Evolutionary conservation across 2,329 filamentous ascomycete species (phyloP), one percentile per base, ranked within the genome.

Genomic region (Trichophyton schoenleinii): DNA sequence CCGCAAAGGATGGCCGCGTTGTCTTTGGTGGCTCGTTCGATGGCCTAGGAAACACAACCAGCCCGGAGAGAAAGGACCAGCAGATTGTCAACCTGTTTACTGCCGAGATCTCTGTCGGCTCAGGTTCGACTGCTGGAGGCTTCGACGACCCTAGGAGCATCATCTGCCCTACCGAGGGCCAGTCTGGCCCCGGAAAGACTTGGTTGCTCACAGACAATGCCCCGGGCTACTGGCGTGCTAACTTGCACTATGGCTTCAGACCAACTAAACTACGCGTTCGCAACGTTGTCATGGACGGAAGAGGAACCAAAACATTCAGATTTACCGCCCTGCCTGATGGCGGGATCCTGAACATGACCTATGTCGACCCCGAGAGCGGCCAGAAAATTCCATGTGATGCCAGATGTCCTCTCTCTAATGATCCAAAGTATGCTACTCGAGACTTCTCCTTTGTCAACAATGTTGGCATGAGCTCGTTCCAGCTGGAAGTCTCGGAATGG

Each of bases 341-440:
- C 64, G 94, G 94, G 59, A 96, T 99, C 71, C 89, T 99, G 85
- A 96, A 97, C 74, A 81, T 99, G 70, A 95, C 91, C 42, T 97
- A 94, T 68, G 76, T 86, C 65, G 90, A 97, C 69, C 86, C 87
- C 25, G 77, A 71, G 44, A 87, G 83, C 1, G 87, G 87, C 28
- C 77, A 82, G 58, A 86, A 86, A 61, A 75, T 78, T 34, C 85
- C 82, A 62, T 99, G 94, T 75, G 90, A 91, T 60, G 87, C 85
- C 64, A 81, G 84, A 69, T 99, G 94, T 68, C 89, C 91, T n/a
- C 80, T 99, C 57, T 90, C 88, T 64, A 79, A 85, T 69, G 84
- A 89, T 68, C 75, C 79, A 18, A 82, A 80, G 4, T 72, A 86
- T 58, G 73, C 79, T 58, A 95, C 83, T 67, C 91, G 96, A 72